Conservation (phyloP, 73 alveolate species). For the Paramecium pentaurelia region DNA sequence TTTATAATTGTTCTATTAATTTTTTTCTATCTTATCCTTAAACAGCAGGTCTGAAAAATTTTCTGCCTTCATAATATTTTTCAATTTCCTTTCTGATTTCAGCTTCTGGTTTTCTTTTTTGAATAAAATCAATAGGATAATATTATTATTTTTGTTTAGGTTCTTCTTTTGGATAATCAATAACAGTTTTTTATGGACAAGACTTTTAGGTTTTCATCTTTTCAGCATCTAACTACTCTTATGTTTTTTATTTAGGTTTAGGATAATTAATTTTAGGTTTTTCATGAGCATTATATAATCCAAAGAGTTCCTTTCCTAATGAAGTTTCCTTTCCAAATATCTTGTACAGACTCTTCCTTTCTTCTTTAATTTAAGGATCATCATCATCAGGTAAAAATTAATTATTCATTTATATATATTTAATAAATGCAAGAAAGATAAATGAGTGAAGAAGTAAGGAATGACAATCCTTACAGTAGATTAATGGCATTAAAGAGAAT, state of each 20-base stretch:
- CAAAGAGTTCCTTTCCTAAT: conserved; percentile 68
- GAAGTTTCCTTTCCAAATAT: conserved; percentile 70
- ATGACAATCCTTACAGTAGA: conserved; percentile 72
- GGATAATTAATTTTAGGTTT: conserved; percentile 73
- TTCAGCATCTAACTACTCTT: conserved; percentile 39
- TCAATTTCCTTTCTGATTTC: conserved; percentile 70
- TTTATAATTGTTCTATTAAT: conserved; percentile 61
- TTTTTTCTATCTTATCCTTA: conserved; percentile 66
- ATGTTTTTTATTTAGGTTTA: conserved; percentile 59
- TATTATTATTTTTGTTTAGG: conserved; percentile 52
- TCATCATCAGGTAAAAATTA: conserved; percentile 22
- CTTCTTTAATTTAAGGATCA: neutral
- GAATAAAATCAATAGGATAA: conserved; percentile 68
- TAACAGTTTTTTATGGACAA: conserved; percentile 68
- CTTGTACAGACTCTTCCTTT: conserved; percentile 61
- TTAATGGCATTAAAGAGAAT: conserved; percentile 97
- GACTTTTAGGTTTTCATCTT: conserved; percentile 54
- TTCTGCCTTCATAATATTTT: conserved; percentile 54
- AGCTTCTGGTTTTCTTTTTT: conserved; percentile 66
- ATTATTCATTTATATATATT: neutral
- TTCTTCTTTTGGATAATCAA: conserved; percentile 66
- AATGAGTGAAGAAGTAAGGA: conserved; percentile 61
- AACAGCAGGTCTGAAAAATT: conserved; percentile 63
- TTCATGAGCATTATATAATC: conserved; percentile 63
- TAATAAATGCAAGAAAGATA: neutral